These are phyloP conservation scores for Boletus reticulatus DNA, from an alignment of 768 basidiomycete species.

Conservation along the genomic window DNA sequence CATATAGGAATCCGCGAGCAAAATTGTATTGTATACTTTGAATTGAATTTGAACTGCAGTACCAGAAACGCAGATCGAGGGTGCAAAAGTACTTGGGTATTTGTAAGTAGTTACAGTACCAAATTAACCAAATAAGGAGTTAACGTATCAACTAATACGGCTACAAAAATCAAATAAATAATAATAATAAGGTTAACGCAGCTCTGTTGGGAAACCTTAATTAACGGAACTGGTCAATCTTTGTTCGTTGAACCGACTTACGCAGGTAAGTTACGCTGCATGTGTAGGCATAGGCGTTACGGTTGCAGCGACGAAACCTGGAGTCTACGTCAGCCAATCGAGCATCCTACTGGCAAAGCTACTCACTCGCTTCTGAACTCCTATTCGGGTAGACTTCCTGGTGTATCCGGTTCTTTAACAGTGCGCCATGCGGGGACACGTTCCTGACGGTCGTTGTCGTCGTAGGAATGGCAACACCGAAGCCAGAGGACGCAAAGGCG, in stretches of 20 bases:
- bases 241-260: too few relatives aligned
- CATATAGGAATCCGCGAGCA: constrained; percentile 31
- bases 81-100: too few relatives aligned
- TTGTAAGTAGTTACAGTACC: too few relatives aligned
- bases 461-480: constrained; percentile 13
- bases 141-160: too few relatives aligned
- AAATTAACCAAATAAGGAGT: too few relatives aligned
- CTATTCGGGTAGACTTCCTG: constrained; percentile 12
- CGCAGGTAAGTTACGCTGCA: too few relatives aligned
- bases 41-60: not conserved
- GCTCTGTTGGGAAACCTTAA: too few relatives aligned
- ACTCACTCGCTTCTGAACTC: constrained; percentile 3
- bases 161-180: too few relatives aligned
- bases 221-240: too few relatives aligned
- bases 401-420: constrained; percentile 23
- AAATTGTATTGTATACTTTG: not conserved
- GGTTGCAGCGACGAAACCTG: not conserved
- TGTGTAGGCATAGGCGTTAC: not conserved
- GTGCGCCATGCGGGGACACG: constrained; percentile 4
- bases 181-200: too few relatives aligned
- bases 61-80: too few relatives aligned
- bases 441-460: not conserved
- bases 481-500: constrained; percentile 10
- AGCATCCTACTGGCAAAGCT: not conserved
- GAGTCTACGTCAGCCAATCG: not conserved